These are phyloP conservation scores for Pleurotus sapidus DNA, from an alignment of 768 basidiomycete genomes.

Conservation along the genomic window DNA sequence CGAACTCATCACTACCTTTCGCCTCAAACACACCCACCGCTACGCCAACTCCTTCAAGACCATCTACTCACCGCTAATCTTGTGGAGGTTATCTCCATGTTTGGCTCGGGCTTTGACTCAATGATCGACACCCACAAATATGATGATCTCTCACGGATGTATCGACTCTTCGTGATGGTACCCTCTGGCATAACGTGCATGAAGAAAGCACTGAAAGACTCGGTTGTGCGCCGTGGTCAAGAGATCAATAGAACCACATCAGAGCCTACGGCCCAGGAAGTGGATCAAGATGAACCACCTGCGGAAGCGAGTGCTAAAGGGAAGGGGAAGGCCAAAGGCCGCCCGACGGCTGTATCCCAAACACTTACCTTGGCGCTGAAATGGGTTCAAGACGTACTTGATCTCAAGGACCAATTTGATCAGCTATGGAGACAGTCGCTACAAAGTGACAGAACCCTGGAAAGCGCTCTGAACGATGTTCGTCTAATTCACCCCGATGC, in stretches of 20 bases:
- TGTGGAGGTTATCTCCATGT: slow-evolving; percentile 69
- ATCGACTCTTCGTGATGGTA: slow-evolving; percentile 69
- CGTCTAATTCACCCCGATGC: slow-evolving; percentile 7
- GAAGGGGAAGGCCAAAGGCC: slow-evolving; percentile 44
- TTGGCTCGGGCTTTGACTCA: slow-evolving; percentile 77
- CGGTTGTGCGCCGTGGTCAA: slow-evolving; percentile 69
- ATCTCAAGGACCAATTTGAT: slow-evolving; percentile 92
- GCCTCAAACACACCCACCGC: slow-evolving; percentile 61
- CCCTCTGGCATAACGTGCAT: slow-evolving; percentile 63
- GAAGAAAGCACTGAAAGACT: slow-evolving; percentile 65
- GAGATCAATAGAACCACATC: slow-evolving; percentile 71
- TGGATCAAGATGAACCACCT: slow-evolving; percentile 31
- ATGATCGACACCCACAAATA: slow-evolving; percentile 84
- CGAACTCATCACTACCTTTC: slow-evolving; percentile 86
- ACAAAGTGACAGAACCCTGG: slow-evolving; percentile 68
- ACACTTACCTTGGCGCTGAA: slow-evolving; percentile 65
- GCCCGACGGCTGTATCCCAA: slow-evolving; percentile 38
- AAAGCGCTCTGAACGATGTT: slow-evolving; percentile 85
- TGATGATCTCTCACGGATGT: slow-evolving; percentile 76
- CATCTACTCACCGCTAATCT: slow-evolving; percentile 79
- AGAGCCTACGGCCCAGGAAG: slow-evolving; percentile 30
- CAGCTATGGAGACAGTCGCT: slow-evolving; percentile 69
- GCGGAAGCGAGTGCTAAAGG: slow-evolving; percentile 25
- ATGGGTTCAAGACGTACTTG: slow-evolving; percentile 92
- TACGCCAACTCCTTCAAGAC: slow-evolving; percentile 75